Conservation (phyloP, 2,329 filamentous ascomycete species). For the Plectosphaerella sp. region DNA sequence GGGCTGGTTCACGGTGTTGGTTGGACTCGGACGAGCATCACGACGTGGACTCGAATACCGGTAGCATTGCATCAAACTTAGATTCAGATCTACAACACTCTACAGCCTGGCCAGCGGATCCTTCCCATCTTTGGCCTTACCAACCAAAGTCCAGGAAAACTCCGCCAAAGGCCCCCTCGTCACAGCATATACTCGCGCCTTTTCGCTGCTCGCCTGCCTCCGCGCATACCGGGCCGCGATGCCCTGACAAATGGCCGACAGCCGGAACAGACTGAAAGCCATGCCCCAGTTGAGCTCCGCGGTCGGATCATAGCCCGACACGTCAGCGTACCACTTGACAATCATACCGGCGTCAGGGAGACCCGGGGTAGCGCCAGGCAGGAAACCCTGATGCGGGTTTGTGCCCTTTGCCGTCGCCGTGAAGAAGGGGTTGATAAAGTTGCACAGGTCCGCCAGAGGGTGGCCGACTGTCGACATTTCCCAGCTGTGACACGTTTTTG, state of each 20-base stretch:
- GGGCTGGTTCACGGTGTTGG: not conserved
- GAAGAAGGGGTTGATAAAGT: conserved; percentile 53
- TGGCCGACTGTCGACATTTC: conserved; percentile 99
- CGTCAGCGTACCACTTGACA: conserved; percentile 32
- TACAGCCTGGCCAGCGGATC: conserved; percentile 15
- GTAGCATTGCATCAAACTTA: too few relatives aligned
- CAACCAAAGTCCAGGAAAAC: conserved; percentile 71
- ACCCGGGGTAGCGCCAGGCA: conserved; percentile 60
- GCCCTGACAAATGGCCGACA: conserved; percentile 69
- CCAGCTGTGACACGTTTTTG: conserved; percentile 52
- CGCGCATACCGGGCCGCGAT: conserved; percentile 85
- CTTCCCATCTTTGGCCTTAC: conserved; percentile 28
- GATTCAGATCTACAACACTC: not conserved
- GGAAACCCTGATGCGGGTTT: conserved; percentile 46
- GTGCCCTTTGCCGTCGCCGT: conserved; percentile 23
- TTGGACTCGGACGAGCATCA: too few relatives aligned
- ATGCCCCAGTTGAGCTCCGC: conserved; percentile 56
- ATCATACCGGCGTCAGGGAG: conserved; percentile 42
- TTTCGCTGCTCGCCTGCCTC: conserved; percentile 83
- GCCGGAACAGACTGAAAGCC: conserved; percentile 59
- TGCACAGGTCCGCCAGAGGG: conserved; percentile 84
- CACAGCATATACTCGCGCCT: conserved; percentile 68
- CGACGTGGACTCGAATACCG: too few relatives aligned
- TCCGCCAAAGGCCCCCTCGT: conserved; percentile 70
- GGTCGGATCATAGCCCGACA: conserved; percentile 66